Base-by-base conservation (phyloP, 306 rosid species). In the Acmispon strigosus region DNA sequence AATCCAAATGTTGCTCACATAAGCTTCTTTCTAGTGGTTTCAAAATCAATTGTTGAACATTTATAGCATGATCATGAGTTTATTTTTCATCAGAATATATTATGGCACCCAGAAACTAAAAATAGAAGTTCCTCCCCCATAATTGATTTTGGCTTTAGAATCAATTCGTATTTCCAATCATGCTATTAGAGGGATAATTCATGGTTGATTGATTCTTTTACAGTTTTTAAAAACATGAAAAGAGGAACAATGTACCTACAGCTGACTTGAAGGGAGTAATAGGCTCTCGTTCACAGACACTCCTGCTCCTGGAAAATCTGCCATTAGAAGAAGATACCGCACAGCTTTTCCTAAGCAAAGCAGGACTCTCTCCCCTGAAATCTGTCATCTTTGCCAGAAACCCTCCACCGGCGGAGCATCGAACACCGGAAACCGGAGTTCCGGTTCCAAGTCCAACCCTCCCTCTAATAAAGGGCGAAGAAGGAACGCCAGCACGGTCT, bases 171-270 rank as follows among this genome's bases (percentile, higher is more conserved):
- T 27, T 2, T 27, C 34, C 4, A 27, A 27, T 2, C 34, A 27
- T 22, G 27, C 5, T 4, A 27, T 27, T 27, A 27, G 34, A 27
- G 34, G 2, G 1, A 22, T 4, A 4, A 27, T 27, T 2, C 34
- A 27, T 27, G 34, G 34, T 27, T 27, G 34, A 27, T 32, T 32
- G 37, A 32, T 32, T 32, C 37, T 32, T 32, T 6, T 32, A 32
- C 6, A 32, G 0, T 32, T 32, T 32, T 6, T 32, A 0, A 32
- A 66, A 51, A 15, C 61, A 15, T n/a, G 29, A 65, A 65, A 69
- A 48, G 83, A 80, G 65, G 80, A 78, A 78, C 6, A 75, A 81
- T 88, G 90, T 94, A 94, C 99, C 96, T 94, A 94, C 97, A 89
- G 94, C 80, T 82, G 74, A 83, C 85, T 85, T 87, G 90, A 91